Conservation (phyloP, 2,329 filamentous ascomycete species). For the Phialophora macrospora region DNA sequence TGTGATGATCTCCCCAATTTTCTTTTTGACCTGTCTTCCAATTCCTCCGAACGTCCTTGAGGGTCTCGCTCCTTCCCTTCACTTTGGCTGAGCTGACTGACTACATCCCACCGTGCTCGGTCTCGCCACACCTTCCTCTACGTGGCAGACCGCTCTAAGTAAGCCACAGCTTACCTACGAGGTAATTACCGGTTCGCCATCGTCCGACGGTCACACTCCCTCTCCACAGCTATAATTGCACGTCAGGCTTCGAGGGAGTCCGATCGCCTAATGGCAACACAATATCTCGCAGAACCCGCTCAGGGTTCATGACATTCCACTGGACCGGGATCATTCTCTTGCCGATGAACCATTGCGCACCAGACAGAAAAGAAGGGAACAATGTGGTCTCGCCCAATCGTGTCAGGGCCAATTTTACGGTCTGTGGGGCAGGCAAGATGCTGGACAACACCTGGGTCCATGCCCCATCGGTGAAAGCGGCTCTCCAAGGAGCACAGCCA, state of each 20-base stretch:
- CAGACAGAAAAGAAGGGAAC: background rate
- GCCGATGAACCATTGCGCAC: background rate
- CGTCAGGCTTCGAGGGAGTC: background rate
- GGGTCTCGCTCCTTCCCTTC: too few relatives aligned
- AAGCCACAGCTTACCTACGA: too few relatives aligned
- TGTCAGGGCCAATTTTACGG: background rate
- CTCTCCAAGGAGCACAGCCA: background rate
- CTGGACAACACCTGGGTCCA: background rate
- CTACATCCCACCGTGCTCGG: too few relatives aligned
- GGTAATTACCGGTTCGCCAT: too few relatives aligned
- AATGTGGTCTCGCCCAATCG: background rate
- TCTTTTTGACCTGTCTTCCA: too few relatives aligned
- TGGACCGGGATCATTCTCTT: background rate
- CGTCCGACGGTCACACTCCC: too few relatives aligned
- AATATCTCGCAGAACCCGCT: background rate
- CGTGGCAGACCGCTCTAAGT: background rate
- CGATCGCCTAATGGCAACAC: background rate
- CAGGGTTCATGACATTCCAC: background rate
- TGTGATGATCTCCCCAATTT: too few relatives aligned
- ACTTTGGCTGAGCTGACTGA: too few relatives aligned
- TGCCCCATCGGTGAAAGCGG: background rate
- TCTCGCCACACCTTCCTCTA: too few relatives aligned
- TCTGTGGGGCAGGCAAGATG: background rate
- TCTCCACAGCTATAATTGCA: background rate
- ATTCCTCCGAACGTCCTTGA: too few relatives aligned